Percentiles rank a stretch among this genome's conserved stretches.
phyloP scores from a whole-genome alignment of 2,329 filamentous ascomycete genomes.

The Magnaporthiopsis poae region DNA sequence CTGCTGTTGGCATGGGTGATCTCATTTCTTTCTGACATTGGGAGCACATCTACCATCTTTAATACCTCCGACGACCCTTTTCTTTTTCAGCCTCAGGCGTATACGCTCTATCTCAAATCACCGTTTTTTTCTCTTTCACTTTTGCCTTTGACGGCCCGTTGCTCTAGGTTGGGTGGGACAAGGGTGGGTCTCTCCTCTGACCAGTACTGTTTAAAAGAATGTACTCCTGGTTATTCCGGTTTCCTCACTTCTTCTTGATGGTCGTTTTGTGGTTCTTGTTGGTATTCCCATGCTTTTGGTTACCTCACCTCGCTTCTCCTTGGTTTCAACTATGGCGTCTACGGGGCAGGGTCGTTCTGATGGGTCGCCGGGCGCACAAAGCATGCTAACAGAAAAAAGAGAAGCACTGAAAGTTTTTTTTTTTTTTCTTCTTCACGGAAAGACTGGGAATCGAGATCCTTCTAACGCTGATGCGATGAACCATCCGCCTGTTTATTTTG shows the following conservation, averaged over 20 bases:
- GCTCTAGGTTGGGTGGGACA: background rate
- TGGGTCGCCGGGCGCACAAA: background rate
- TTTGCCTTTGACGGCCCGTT: background rate
- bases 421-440: background rate
- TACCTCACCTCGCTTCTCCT: conserved; percentile 7
- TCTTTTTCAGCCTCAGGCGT: background rate
- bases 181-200: background rate
- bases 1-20: background rate
- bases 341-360: background rate
- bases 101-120: background rate
- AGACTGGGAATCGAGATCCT: background rate
- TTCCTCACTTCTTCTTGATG: background rate
- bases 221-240: background rate
- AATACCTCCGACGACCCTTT: background rate
- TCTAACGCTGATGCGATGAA: background rate
- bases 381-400: background rate
- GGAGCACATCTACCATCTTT: background rate
- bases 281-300: background rate
- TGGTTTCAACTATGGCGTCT: background rate
- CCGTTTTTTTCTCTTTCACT: background rate
- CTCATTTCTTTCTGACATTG: background rate
- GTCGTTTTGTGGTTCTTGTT: background rate
- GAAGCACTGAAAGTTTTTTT: background rate
- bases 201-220: conserved; percentile 15
- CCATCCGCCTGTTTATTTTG: background rate